Conservation (phyloP, 176 grass and related monocot genomes). For the Carex kokanica region DNA sequence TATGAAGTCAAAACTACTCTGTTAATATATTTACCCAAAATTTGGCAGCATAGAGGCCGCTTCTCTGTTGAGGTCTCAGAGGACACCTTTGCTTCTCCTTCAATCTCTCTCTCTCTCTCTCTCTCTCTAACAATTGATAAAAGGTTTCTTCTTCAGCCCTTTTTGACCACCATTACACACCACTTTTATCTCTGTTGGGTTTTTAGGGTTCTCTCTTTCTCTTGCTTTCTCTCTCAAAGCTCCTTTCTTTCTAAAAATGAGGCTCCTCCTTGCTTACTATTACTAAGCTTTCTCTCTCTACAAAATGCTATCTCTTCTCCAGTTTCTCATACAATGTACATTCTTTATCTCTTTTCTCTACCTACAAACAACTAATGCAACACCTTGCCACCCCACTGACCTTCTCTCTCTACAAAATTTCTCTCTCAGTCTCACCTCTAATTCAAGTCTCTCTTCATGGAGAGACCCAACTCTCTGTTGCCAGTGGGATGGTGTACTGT, state of each 20-base stretch:
- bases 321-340: slow-evolving; percentile 15
- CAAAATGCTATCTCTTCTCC: slow-evolving; percentile 5
- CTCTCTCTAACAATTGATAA: slow-evolving; percentile 1
- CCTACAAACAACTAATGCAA: background rate
- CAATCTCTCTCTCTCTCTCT: slow-evolving; percentile 25
- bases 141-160: slow-evolving; percentile 3
- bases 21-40: background rate
- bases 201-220: background rate
- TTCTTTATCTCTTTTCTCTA: background rate
- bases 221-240: background rate
- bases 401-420: slow-evolving; percentile 53
- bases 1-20: too few relatives aligned
- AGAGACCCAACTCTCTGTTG: slow-evolving; percentile 35
- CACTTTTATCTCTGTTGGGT: slow-evolving; percentile 2
- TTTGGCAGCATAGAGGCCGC: slow-evolving; percentile 20
- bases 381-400: slow-evolving; percentile 61
- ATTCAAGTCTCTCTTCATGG: slow-evolving; percentile 37
- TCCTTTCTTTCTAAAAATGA: background rate
- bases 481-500: slow-evolving; percentile 57
- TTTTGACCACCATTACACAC: background rate
- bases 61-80: slow-evolving; percentile 25
- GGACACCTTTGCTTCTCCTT: slow-evolving; percentile 36
- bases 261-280: background rate
- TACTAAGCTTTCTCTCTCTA: background rate
- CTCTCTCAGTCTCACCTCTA: slow-evolving; percentile 44